These are phyloP conservation scores for Cystobasidiopsis lactophilus DNA, from an alignment of 768 basidiomycete species.

Conservation along the genomic window DNA sequence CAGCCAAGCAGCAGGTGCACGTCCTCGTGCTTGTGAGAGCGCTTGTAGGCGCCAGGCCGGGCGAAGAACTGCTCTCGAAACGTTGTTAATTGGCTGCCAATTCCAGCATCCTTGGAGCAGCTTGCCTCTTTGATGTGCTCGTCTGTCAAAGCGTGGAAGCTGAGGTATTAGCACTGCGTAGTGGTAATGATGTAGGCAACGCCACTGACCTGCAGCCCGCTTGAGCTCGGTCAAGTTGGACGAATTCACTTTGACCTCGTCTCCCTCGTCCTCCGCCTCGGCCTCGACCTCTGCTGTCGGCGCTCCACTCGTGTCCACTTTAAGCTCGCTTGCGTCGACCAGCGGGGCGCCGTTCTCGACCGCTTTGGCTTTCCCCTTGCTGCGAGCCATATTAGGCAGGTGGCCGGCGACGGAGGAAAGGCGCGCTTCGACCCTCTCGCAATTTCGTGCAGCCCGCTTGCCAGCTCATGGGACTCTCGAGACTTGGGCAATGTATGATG, in stretches of 20 bases:
- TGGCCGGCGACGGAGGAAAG: background rate
- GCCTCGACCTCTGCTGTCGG: constrained; percentile 20
- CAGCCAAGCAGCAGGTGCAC: constrained; percentile 71
- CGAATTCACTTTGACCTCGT: constrained; percentile 29
- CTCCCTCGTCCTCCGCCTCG: background rate
- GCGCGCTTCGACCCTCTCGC: too few relatives aligned
- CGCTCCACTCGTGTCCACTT: background rate
- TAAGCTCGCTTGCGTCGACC: background rate
- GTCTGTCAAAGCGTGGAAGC: background rate
- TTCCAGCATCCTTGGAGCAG: too few relatives aligned
- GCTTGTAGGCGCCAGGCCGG: constrained; percentile 59
- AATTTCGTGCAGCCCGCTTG: too few relatives aligned
- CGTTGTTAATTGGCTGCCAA: background rate
- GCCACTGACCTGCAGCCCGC: constrained; percentile 49
- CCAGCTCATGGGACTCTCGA: too few relatives aligned
- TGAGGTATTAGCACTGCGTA: background rate
- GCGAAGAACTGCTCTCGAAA: constrained; percentile 44
- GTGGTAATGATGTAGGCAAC: background rate
- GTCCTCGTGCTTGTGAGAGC: constrained; percentile 68
- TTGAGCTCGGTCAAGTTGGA: constrained; percentile 35
- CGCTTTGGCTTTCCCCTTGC: background rate
- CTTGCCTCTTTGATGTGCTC: constrained; percentile 48
- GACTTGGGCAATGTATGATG: too few relatives aligned
- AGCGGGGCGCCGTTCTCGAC: background rate
- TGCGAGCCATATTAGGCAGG: background rate